Percentiles rank a stretch among this genome's conserved stretches.
These are phyloP conservation scores for Hypsizygus ulmarius DNA, from an alignment of 1,284 basidiomycete genomes.

Conservation along the genomic window DNA sequence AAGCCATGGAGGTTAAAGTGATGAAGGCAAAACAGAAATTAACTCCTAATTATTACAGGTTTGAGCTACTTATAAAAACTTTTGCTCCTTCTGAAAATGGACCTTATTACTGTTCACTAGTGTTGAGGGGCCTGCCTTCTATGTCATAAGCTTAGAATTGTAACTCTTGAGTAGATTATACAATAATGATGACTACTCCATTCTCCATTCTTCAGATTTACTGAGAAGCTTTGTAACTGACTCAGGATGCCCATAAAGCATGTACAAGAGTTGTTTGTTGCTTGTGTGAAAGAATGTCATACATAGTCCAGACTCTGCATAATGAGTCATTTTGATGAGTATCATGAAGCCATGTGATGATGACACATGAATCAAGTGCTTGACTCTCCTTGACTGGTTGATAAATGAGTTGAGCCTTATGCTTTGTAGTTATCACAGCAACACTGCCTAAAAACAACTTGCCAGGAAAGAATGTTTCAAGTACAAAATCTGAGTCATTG, in stretches of 20 bases:
- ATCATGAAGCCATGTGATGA: conserved; percentile 3
- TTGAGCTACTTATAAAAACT: not conserved
- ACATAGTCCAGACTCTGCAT: not conserved
- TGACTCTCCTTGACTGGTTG: not conserved
- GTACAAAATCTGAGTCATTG: not conserved
- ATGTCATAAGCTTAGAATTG: not conserved
- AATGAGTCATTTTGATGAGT: not conserved
- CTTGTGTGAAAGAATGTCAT: conserved; percentile 6
- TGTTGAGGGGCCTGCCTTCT: not conserved
- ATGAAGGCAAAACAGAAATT: too few species aligned
- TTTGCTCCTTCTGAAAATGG: not conserved
- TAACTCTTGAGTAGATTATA: not conserved
- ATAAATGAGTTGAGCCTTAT: not conserved
- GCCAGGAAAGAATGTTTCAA: conserved; percentile 3
- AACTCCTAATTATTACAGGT: too few species aligned
- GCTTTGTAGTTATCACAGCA: not conserved
- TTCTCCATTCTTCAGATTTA: conserved; percentile 8
- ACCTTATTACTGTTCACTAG: too few species aligned
- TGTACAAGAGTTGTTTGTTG: not conserved
- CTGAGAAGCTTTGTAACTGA: not conserved
- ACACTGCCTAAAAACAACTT: not conserved
- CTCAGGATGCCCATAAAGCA: not conserved
- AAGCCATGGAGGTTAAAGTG: not conserved
- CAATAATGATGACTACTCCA: not conserved
- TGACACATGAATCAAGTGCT: conserved; percentile 1